phyloP scores from a whole-genome alignment of 352 stramenopile species.

The Phytophthora macrochlamydospora region DNA sequence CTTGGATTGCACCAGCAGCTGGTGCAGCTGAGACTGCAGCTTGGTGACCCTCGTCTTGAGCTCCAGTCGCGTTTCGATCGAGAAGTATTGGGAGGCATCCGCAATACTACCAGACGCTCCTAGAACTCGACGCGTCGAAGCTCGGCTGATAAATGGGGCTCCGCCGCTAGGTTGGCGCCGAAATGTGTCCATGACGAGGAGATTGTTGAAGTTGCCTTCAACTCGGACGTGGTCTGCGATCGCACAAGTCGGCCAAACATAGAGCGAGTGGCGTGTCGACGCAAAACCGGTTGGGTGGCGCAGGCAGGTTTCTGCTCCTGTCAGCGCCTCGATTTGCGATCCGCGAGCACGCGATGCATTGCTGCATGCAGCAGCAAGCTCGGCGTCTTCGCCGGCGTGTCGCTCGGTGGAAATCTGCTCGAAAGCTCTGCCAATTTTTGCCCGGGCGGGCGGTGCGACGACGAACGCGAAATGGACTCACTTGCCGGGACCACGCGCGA shows the following conservation, averaged over 20 bases:
- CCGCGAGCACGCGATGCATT: background rate
- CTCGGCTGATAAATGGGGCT: slow-evolving; percentile 11
- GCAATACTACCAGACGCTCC: slow-evolving; percentile 7
- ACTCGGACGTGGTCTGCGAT: background rate
- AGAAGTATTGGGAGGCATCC: slow-evolving; percentile 52
- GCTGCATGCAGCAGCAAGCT: background rate
- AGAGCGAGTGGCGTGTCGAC: background rate
- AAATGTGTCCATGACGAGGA: slow-evolving; percentile 26
- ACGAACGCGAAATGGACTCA: slow-evolving; percentile 4
- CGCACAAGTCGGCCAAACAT: background rate
- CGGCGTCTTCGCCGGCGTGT: background rate
- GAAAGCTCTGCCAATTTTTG: slow-evolving; percentile 17
- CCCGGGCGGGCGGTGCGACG: slow-evolving; percentile 4
- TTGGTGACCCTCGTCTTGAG: slow-evolving; percentile 46
- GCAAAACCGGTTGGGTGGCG: background rate
- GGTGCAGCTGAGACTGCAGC: slow-evolving; percentile 44
- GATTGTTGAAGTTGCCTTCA: slow-evolving; percentile 9
- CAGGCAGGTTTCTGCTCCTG: no score
- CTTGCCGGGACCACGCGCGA: slow-evolving; percentile 13
- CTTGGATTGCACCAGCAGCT: slow-evolving; percentile 56
- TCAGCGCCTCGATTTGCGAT: background rate
- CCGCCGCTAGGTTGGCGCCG: slow-evolving; percentile 21
- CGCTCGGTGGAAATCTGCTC: background rate
- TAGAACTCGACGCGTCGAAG: background rate
- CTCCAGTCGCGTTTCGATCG: slow-evolving; percentile 63